phyloP scores from a whole-genome alignment of 2,329 filamentous ascomycete species.

The Aspergillus alliaceus region DNA sequence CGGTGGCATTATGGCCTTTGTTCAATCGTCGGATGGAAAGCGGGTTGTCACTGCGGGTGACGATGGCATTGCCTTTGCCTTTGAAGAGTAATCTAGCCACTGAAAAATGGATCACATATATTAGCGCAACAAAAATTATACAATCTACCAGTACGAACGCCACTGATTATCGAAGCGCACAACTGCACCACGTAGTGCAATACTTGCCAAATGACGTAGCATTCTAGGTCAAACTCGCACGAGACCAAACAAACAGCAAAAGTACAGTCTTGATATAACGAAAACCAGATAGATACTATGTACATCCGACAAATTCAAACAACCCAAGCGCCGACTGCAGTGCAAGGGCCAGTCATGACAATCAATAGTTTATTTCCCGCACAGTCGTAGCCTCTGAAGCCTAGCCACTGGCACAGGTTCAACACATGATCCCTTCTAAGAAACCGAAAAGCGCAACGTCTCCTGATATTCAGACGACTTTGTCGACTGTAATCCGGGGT shows the following conservation, averaged over 20 bases:
- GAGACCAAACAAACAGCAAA: neutral
- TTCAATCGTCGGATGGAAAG: constrained; percentile 73
- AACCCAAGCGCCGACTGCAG: constrained; percentile 30
- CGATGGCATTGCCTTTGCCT: constrained; percentile 58
- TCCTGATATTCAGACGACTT: constrained; percentile 1
- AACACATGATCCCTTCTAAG: neutral
- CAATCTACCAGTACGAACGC: neutral
- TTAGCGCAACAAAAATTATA: neutral
- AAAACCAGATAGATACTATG: constrained; percentile 32
- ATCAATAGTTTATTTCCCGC: constrained; percentile 9
- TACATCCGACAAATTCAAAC: constrained; percentile 36
- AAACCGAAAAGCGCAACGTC: neutral
- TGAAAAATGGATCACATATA: constrained; percentile 10
- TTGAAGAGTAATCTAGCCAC: constrained; percentile 36
- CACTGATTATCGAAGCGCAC: neutral
- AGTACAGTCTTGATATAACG: constrained; percentile 19
- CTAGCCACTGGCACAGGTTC: neutral
- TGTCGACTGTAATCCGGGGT: constrained; percentile 19
- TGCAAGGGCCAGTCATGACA: constrained; percentile 16
- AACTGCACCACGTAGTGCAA: neutral
- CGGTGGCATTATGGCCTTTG: constrained; percentile 87
- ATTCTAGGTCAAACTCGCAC: neutral
- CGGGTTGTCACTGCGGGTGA: constrained; percentile 87
- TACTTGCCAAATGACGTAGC: too few relatives aligned
- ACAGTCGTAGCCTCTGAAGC: neutral